These are phyloP conservation scores for Malus hybrid DNA, from an alignment of 331 rosid species.

Conservation along the genomic window DNA sequence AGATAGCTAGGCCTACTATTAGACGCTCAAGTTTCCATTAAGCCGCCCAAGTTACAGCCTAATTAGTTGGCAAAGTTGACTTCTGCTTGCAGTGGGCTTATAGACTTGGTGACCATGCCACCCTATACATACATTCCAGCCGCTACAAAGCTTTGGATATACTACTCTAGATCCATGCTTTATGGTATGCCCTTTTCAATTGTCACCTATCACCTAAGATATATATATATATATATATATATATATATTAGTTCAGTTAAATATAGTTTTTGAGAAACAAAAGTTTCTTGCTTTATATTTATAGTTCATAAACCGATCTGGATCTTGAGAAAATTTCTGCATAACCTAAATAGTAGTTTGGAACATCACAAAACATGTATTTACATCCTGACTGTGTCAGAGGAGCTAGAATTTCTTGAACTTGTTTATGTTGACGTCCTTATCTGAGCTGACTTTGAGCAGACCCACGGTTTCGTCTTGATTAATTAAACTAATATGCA, in stretches of 20 bases:
- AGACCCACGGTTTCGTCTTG: slow-evolving; percentile 7
- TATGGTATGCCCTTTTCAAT: neutral
- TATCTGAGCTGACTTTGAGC: slow-evolving; percentile 26
- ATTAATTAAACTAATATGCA: neutral
- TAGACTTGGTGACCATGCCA: too few relatives aligned
- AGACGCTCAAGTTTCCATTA: neutral
- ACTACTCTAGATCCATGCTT: neutral
- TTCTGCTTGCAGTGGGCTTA: neutral
- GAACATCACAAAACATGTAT: neutral
- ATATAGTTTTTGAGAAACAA: neutral
- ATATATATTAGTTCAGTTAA: neutral
- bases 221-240: neutral
- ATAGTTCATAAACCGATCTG: neutral
- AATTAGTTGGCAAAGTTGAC: neutral
- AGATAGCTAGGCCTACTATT: neutral
- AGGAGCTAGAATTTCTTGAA: neutral
- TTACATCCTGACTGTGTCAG: neutral
- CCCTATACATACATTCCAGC: too few relatives aligned
- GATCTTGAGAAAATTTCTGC: neutral
- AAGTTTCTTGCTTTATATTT: neutral
- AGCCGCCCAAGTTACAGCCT: neutral
- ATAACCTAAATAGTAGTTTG: neutral
- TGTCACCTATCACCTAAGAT: neutral
- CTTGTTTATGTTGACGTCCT: slow-evolving; percentile 1
- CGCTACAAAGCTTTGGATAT: neutral